Evolutionary conservation across 768 basidiomycete species (phyloP), one percentile per base, ranked within the genome.

Genomic region (Asterophora parasitica): DNA sequence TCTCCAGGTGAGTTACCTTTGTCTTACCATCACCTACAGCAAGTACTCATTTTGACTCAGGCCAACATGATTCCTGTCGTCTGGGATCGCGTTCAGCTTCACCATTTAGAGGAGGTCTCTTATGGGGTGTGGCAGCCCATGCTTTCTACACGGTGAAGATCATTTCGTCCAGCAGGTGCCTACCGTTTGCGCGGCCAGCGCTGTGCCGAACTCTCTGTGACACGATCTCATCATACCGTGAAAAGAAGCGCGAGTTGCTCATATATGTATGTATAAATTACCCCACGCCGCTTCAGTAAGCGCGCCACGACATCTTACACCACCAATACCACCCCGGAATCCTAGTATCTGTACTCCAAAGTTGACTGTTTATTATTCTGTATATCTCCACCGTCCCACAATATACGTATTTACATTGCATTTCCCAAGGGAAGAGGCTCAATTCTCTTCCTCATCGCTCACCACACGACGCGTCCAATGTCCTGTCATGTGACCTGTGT

Each of bases 61-160:
- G 74, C 81, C 7, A 85, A 86, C 61, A 73, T 76, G 48, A 80
- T 88, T 56, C 83, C 84, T 19, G 74, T 86, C 51, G 73, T 76
- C 15, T 82, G 80, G 79, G 79, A 85, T 62, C 76, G 78, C 46
- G 78, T 88, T 31, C 73, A 81, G 48, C 72, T 88, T 41, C 82
- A 84, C 61, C 78, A 85, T 55, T 68, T 88, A 52, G 85, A 88
- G 64, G 85, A 87, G 63, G 66, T 81, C 19, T 66, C 78, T 0
- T 72, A 77, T 51, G 85, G 85, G 49, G 76, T 79, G 44, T 88
- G 85, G 85, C 82, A 84, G 60, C 84, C 85, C 35, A 83, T 85
- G 75, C 65, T 80, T 23, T 73, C 74, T 13, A 45, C 51, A 27
- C 50, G 54, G 39, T 55, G 23, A 55, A 23, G 27, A 43, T 7